phyloP scores from a whole-genome alignment of 176 grass and related monocot genomes.

The Juncus inflexus region DNA sequence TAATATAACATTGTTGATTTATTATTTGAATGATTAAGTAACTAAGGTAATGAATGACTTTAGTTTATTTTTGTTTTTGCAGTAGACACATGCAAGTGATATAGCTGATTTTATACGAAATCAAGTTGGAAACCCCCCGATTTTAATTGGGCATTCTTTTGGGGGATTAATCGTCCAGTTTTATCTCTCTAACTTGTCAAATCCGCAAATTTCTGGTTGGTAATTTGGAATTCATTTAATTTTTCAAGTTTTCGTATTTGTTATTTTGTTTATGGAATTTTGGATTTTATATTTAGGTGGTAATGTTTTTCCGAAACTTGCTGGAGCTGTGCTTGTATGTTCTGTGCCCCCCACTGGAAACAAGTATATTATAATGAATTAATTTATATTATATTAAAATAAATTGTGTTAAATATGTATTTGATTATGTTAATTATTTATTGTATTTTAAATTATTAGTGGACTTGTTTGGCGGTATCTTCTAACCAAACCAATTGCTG shows the following conservation, averaged over 20 bases:
- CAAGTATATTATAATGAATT: constrained; percentile 37
- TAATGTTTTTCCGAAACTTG: constrained; percentile 43
- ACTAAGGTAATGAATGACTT: constrained; percentile 18
- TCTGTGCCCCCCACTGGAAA: constrained; percentile 95
- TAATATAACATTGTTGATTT: not conserved
- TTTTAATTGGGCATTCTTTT: constrained; percentile 93
- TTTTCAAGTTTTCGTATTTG: not conserved
- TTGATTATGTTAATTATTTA: not conserved
- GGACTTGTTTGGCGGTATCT: constrained; percentile 90
- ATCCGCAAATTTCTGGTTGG: constrained; percentile 13
- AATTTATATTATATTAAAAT: not conserved
- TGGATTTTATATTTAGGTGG: constrained; percentile 10
- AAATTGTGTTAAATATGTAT: not conserved
- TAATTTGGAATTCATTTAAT: constrained; percentile 3
- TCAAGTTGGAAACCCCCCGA: constrained; percentile 42
- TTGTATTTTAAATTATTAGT: constrained; percentile 29
- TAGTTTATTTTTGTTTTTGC: constrained; percentile 43
- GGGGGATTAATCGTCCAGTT: constrained; percentile 90
- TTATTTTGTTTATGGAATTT: constrained; percentile 17
- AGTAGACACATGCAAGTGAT: constrained; percentile 78
- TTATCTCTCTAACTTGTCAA: constrained; percentile 60
- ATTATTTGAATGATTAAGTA: not conserved
- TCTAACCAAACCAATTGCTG: constrained; percentile 72
- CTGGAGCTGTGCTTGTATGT: constrained; percentile 71
- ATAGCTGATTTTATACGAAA: constrained; percentile 78